phyloP scores from a whole-genome alignment of 2,329 filamentous ascomycete genomes.

The Xylariaceae sp. region DNA sequence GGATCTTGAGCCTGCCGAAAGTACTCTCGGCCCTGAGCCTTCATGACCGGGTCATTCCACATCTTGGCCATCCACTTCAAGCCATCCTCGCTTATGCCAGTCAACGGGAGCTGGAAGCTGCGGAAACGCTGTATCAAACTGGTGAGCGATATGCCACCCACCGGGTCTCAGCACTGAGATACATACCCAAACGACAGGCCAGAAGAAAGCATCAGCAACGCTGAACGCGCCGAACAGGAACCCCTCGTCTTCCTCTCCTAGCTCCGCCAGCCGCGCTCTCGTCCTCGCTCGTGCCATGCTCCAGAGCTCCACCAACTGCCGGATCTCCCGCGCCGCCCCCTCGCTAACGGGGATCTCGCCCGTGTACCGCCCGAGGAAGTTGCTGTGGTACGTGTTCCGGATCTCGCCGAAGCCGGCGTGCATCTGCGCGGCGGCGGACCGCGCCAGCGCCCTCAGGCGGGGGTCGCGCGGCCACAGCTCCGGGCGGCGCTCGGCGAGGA shows the following conservation, averaged over 20 bases:
- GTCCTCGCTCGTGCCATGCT: slow-evolving; percentile 20
- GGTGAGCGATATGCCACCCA: not conserved
- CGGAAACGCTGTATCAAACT: slow-evolving; percentile 29
- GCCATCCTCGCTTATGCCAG: slow-evolving; percentile 27
- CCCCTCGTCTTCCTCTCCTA: slow-evolving; percentile 30
- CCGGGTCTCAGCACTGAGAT: not conserved
- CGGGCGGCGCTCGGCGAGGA: slow-evolving; percentile 47
- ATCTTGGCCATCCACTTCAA: slow-evolving; percentile 35
- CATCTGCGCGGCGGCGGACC: slow-evolving; percentile 50
- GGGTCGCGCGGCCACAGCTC: slow-evolving; percentile 44
- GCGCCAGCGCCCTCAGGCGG: slow-evolving; percentile 46
- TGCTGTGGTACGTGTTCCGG: slow-evolving; percentile 47
- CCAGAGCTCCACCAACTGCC: slow-evolving; percentile 32
- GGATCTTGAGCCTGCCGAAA: slow-evolving; percentile 32
- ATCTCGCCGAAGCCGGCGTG: slow-evolving; percentile 47
- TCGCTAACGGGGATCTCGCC: slow-evolving; percentile 30
- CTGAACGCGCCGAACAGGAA: slow-evolving; percentile 35
- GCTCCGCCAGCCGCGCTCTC: slow-evolving; percentile 19
- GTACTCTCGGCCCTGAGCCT: slow-evolving; percentile 27
- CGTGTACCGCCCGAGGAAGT: slow-evolving; percentile 38
- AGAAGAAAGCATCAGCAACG: slow-evolving; percentile 38
- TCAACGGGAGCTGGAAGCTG: slow-evolving; percentile 33
- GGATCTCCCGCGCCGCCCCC: slow-evolving; percentile 24
- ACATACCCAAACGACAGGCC: slow-evolving; percentile 37
- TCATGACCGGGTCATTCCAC: slow-evolving; percentile 34